Base-by-base conservation (phyloP, 2,329 filamentous ascomycete genomes). In the Mycogone perniciosa region DNA sequence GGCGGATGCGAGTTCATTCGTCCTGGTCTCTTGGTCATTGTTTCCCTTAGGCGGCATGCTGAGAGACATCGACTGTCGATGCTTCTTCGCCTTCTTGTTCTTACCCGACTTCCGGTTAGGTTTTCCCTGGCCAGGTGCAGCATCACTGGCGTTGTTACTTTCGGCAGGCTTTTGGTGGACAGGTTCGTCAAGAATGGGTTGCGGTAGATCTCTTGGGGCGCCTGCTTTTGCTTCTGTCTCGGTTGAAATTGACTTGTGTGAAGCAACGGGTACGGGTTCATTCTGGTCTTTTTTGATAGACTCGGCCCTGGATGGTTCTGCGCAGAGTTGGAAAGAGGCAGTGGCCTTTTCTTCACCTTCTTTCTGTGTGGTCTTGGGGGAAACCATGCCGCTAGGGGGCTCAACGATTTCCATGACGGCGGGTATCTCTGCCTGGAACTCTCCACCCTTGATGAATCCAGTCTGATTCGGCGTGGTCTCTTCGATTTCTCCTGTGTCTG, bases 41-140 rank as follows among this genome's bases (percentile, higher is more conserved):
- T 7, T 29, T 29, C 50, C 46, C 13, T 43, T 46, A 9, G 31
- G 31, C 7, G 40, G n/a, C 6, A n/a, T 30, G n/a, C 8, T 29
- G 26, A 13, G 27, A 11, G 31, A 4, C 40, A 27, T 31, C 31
- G 39, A 49, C 35, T 56, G 59, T n/a, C 11, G 37, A 26, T 43
- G 43, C 26, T 53, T 65, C 44, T 60, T 64, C n/a, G 56, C 57
- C n/a, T 56, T 56, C 29, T 59, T 64, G 44, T 54, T 59, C 7
- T 54, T 58, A 11, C 8, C 34, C 37, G 48, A 41, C 31, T 50
- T 54, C 49, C 5, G 31, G 40, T 48, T 54, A 43, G 13, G 41
- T 44, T 54, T 54, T 2, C 9, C 11, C 20, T 49, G 51, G 30
- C 27, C 37, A 7, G 26, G 5, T 10, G 31, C 11, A n/a, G 7